Evolutionary conservation across 805 yeast genomes (phyloP), one percentile per base, ranked within the genome.

Genomic region (Ogataea methylovora): DNA sequence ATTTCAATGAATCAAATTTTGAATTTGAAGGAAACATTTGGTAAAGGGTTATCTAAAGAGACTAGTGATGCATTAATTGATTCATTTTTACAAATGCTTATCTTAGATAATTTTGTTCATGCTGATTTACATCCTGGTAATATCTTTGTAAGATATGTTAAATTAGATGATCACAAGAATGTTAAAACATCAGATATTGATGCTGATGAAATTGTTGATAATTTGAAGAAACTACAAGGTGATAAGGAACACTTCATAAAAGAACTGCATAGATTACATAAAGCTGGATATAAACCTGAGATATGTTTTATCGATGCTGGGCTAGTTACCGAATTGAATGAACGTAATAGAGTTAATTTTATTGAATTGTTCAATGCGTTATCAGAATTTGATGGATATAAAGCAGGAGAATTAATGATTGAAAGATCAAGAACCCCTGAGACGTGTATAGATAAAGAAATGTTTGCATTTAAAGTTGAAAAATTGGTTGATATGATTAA

Each of bases 41-140:
- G 50, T 7, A 49, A 52, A 35, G 55, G 67, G 33, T 47, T 85
- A 27, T 77, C 88, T 12, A 79, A 77, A 44, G 77, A 73, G 48
- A 65, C 80, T 20, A 79, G 87, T 49, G 87, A 84, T 49, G 81
- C 82, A 41, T 84, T 95, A 8, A 73, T 92, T 17, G 95, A 92
- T 54, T 84, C 97, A 4, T 92, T 92, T 48, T 64, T 92, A 42
- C 83, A 87, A 48, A 92, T 92, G 99, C 66, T 92, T 41, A 81
- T 92, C 33, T 59, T 90, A 35, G 94, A 92, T 60, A 88, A 92
- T 55, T 92, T 92, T 56, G 85, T 88, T 29, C 99, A 92, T 56
- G 90, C 97, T 0, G 99, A 92, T 60, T 65, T 92, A 39, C 99
- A 92, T 46, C 97, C 98, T 0, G 99, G 99, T 4, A 92, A 92